phyloP scores from a whole-genome alignment of 768 basidiomycete species.

The Kwoniella dejecticola region DNA sequence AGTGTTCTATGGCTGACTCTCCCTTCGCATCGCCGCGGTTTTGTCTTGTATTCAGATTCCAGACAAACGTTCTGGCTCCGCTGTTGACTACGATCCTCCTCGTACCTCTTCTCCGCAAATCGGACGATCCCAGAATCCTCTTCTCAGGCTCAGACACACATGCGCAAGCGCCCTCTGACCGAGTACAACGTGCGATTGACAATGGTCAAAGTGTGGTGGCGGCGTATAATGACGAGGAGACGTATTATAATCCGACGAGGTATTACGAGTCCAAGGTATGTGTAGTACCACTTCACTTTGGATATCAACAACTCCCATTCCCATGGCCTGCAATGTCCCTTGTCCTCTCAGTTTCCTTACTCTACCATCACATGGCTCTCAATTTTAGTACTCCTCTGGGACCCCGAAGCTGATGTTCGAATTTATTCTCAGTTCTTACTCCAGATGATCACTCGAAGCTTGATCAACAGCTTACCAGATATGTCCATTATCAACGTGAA shows the following conservation, averaged over 20 bases:
- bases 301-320: not conserved
- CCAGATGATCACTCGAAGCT: conserved; percentile 13
- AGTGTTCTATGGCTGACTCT: no score
- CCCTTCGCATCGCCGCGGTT: no score
- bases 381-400: no score
- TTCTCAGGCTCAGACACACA: conserved; percentile 26
- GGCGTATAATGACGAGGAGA: conserved; percentile 13
- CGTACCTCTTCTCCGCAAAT: conserved; percentile 12
- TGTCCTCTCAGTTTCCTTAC: no score
- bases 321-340: not conserved
- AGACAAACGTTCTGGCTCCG: conserved; percentile 27
- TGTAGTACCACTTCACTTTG: not conserved
- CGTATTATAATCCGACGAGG: conserved; percentile 15
- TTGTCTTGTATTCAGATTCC: conserved; percentile 2
- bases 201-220: conserved; percentile 1
- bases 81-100: conserved; percentile 18
- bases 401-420: not conserved
- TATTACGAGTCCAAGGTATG: conserved; percentile 28
- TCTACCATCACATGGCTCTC: no score
- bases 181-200: conserved; percentile 3
- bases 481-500: conserved; percentile 18
- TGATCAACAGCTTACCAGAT: conserved; percentile 14
- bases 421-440: conserved; percentile 16
- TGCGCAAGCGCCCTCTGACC: conserved; percentile 2
- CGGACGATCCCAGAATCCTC: conserved; percentile 17